Base-by-base conservation (phyloP, 2,329 filamentous ascomycete species). In the Fonsecaea pugnacius region DNA sequence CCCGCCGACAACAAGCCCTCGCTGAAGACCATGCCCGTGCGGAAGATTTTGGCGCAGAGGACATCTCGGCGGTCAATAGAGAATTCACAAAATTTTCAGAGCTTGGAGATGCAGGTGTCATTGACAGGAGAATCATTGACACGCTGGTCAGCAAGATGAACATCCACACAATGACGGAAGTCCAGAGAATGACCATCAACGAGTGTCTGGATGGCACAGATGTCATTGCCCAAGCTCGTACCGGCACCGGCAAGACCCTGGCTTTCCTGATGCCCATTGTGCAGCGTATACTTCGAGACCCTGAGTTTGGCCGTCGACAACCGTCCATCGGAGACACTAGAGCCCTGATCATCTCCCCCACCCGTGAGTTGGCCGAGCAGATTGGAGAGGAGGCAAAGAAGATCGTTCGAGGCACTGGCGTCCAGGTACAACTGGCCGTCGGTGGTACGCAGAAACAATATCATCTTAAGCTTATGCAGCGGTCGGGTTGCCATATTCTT, bases 81-180 rank as follows among this genome's bases (percentile, higher is more conserved):
- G 65, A 73, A 10, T 71, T 78, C 67, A 75, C 76, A 12, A 71
- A 73, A 30, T 82, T 81, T 63, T 65, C 71, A 16, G 76, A 81
- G 50, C 69, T 82, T 55, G 72, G 70, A 33, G 68, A 73, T 1
- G 68, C 74, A 32, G 74, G 74, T 2, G 64, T 82, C 53, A 84
- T 96, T 48, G 82, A 93, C 73, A 73, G 78, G 27, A 85, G 82
- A 64, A 78, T 97, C 58, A 82, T 96, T 67, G 73, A 82, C 3
- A 84, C 89, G 30, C 87, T 99, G 71, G 90, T 85, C 1, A 71
- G 84, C 4, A 85, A 87, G 58, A 91, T 98, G 88, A 80, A 84
- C 32, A 89, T 97, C 71, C 85, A 89, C 56, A 86, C 82, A 46
- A 98, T 99, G 95, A 98, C 94, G 24, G 90, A 95, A 24, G 94